Conservation (phyloP, 129 eudicot species). For the Centaurea solstitialis region DNA sequence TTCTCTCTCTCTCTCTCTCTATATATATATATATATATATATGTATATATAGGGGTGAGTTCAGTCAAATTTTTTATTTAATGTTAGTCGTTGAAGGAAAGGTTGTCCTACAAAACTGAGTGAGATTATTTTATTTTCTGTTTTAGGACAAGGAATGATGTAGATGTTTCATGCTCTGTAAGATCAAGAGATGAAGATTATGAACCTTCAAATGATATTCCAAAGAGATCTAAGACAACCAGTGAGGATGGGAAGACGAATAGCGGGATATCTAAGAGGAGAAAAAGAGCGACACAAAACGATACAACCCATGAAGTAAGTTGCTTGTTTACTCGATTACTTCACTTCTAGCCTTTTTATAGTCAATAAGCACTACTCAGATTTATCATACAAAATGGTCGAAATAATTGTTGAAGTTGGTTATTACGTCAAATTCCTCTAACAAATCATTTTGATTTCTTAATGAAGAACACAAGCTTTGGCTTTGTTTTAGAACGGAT, state of each 20-base stretch:
- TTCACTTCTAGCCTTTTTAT: neutral
- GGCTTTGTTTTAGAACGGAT: constrained; percentile 4
- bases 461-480: neutral
- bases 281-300: constrained; percentile 33
- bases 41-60: neutral
- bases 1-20: no score
- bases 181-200: constrained; percentile 33
- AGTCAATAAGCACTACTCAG: neutral
- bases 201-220: constrained; percentile 33
- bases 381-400: neutral
- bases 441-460: neutral
- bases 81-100: neutral
- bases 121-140: neutral
- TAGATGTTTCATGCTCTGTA: constrained; percentile 14
- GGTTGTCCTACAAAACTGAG: neutral
- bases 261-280: constrained; percentile 22
- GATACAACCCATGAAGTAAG: constrained; percentile 36
- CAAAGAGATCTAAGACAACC: constrained; percentile 18
- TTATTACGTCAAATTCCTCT: neutral
- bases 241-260: constrained; percentile 21
- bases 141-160: constrained; percentile 33
- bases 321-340: neutral
- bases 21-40: neutral
- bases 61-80: neutral
- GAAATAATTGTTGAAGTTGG: neutral